A percentile compares a stretch with the other conserved stretches of the same genome.
phyloP scores from a whole-genome alignment of 108 stramenopile species.

The Parmales sp. region DNA sequence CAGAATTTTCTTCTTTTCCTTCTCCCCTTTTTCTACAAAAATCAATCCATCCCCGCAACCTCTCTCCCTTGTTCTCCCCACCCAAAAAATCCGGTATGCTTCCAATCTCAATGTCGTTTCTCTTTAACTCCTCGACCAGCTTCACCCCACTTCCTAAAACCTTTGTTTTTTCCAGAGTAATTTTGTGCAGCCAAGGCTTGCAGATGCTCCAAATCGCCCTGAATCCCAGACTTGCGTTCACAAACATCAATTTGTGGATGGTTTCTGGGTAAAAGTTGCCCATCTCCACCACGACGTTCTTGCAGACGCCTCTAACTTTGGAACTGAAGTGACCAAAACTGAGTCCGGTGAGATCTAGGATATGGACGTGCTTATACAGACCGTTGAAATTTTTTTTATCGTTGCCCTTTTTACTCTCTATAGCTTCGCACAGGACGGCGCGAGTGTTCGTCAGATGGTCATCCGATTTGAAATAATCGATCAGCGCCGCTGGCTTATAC shows the following conservation, averaged over 20 bases:
- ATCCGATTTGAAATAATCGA: background rate
- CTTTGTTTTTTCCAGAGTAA: slow-evolving; percentile 21
- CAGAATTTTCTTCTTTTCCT: too few species aligned
- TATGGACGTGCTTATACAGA: slow-evolving; percentile 1
- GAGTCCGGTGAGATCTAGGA: background rate
- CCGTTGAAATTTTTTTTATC: background rate
- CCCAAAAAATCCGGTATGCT: slow-evolving; percentile 10
- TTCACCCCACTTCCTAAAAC: slow-evolving; percentile 12
- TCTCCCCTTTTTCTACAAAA: too few species aligned
- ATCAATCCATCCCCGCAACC: too few species aligned
- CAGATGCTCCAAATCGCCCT: slow-evolving; percentile 23
- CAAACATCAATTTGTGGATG: slow-evolving; percentile 20
- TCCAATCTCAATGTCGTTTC: background rate
- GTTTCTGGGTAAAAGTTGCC: slow-evolving; percentile 24
- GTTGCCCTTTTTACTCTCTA: background rate
- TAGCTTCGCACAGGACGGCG: background rate
- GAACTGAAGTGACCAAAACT: background rate
- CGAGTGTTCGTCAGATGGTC: slow-evolving; percentile 1
- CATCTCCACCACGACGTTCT: slow-evolving; percentile 8
- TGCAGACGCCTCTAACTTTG: background rate
- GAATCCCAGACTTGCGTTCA: slow-evolving; percentile 30
- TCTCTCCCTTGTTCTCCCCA: background rate
- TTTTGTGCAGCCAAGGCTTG: slow-evolving; percentile 22
- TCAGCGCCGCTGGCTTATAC: too few species aligned
- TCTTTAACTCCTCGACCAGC: slow-evolving; percentile 5